Base-by-base conservation (phyloP, 306 rosid genomes). In the Lathyrus aphaca region DNA sequence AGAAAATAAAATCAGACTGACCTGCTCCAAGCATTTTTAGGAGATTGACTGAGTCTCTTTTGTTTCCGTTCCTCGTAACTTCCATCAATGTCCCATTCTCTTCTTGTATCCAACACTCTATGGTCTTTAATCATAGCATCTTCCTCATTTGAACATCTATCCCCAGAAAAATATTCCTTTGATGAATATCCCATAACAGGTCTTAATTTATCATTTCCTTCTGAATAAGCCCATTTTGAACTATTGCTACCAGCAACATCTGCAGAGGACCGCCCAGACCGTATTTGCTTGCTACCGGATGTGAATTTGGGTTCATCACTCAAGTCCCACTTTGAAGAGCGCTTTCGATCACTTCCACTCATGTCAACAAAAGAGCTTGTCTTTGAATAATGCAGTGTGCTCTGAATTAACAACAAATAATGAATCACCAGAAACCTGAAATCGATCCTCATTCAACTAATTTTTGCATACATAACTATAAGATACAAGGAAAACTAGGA, bases 271-370 rank as follows among this genome's bases (percentile, higher is more conserved):
- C 88, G 71, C 61, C 85, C 85, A 38, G 81, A 70, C 54, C 82
- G 84, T 42, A 83, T 76, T 82, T 87, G 72, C 86, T 84, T 77
- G 73, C 75, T 66, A 56, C 77, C 82, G 64, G 89, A 71, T 66
- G 79, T 82, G 69, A 73, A 86, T 53, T 79, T 90, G 79, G 78
- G 85, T 12, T 83, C 87, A 39, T 84, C 97, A 62, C 82, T 79
- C 79, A 81, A 74, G 85, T 94, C 98, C 99, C 99, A 94, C 82
- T 91, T 94, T 39, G 99, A 88, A 69, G 86, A 78, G 63, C 88
- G 88, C 78, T 76, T 94, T 81, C 90, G 77, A 81, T 86, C 76
- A 77, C 87, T 86, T 80, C 89, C 91, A 77, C 97, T 89, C 99
- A 94, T 91, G 69, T 75, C 87, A 75, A 72, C 48, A 17, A 73